Conservation (phyloP, 495 filamentous ascomycete genomes). For the Staphylotrichum longicolle region DNA sequence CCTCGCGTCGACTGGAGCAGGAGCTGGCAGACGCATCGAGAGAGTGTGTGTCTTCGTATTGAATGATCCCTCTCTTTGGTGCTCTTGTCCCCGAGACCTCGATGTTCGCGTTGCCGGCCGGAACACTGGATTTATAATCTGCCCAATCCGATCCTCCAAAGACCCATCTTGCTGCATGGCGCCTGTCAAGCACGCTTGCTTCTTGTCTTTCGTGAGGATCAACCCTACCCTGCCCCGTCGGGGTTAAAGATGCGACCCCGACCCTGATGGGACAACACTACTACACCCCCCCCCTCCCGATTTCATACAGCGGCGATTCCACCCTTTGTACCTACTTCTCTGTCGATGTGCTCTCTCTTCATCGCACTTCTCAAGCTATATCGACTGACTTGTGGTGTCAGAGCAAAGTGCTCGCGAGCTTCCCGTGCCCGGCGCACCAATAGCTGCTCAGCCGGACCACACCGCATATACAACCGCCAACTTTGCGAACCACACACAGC, state of each 20-base stretch:
- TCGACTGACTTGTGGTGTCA: slow-evolving; percentile 24
- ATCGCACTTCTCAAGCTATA: slow-evolving; percentile 4
- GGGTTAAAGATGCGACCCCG: slow-evolving; percentile 8
- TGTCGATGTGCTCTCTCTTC: background rate
- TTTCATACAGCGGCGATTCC: background rate
- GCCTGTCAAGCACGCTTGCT: background rate
- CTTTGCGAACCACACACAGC: slow-evolving; percentile 23
- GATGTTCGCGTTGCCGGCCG: background rate
- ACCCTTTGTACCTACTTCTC: background rate
- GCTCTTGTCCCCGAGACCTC: background rate
- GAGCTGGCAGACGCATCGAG: background rate
- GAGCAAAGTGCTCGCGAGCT: slow-evolving; percentile 31
- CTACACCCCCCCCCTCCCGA: background rate
- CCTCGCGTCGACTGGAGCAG: background rate
- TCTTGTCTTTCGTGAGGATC: background rate
- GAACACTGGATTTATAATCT: slow-evolving; percentile 23
- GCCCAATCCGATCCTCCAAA: slow-evolving; percentile 3
- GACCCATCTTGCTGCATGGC: slow-evolving; percentile 9
- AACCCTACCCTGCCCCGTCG: slow-evolving; percentile 4
- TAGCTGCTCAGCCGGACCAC: slow-evolving; percentile 26
- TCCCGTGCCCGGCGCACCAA: slow-evolving; percentile 20
- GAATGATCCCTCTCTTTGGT: too few relatives aligned
- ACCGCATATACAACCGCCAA: slow-evolving; percentile 18
- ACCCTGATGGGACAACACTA: too few relatives aligned
- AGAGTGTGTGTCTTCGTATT: background rate